Conservation (phyloP, 129 eudicot genomes). For the Centaurea solstitialis region DNA sequence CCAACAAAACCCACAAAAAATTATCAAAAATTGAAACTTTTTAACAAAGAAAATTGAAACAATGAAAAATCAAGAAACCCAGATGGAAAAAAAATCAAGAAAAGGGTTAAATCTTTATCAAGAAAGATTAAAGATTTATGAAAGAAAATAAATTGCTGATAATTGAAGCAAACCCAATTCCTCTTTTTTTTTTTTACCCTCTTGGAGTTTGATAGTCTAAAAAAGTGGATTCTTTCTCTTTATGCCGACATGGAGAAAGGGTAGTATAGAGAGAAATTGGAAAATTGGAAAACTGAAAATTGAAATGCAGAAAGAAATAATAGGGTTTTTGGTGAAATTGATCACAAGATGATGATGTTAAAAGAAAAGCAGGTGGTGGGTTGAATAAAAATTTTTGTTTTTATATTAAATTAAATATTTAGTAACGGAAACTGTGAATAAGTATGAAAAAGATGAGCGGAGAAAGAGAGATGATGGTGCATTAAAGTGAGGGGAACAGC, state of each 20-base stretch:
- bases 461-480: constrained; percentile 29
- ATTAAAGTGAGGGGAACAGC: constrained; percentile 36
- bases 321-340: constrained; percentile 37
- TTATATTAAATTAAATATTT: constrained; percentile 17
- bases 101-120: constrained; percentile 16
- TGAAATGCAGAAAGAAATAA: neutral
- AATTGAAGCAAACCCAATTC: constrained; percentile 39
- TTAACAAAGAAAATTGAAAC: constrained; percentile 10
- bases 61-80: constrained; percentile 12
- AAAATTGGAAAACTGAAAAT: too few relatives aligned
- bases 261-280: constrained; percentile 32
- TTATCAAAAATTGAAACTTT: constrained; percentile 2
- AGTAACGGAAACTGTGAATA: constrained; percentile 11
- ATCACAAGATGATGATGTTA: constrained; percentile 42
- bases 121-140: constrained; percentile 14
- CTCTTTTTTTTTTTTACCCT: constrained; percentile 34
- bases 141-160: constrained; percentile 31
- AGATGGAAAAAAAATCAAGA: neutral
- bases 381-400: constrained; percentile 26
- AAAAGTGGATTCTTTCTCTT: constrained; percentile 37
- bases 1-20: constrained; percentile 18
- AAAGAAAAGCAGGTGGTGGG: constrained; percentile 46
- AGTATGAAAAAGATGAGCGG: constrained; percentile 16
- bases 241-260: constrained; percentile 10
- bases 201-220: constrained; percentile 10